Evolutionary conservation across 441 rosid genomes (phyloP).

Genomic region (Corymbia calophylla): DNA sequence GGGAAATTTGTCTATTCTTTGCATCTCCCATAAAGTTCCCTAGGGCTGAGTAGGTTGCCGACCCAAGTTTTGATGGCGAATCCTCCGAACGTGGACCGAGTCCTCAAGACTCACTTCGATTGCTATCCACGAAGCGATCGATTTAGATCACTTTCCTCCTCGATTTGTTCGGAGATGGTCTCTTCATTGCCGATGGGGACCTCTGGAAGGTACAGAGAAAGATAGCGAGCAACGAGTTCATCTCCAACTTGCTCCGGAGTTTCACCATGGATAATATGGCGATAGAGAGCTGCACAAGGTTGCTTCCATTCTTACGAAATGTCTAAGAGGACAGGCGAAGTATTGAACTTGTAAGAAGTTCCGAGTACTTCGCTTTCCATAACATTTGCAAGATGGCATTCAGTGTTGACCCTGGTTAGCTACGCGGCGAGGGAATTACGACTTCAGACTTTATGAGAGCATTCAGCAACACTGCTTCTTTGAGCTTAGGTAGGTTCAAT

Average conservation of each 20-base stretch:
- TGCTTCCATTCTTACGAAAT: not conserved
- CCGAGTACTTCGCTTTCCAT: not conserved
- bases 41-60: no score
- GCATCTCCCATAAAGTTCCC: no score
- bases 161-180: not conserved
- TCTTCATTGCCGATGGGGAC: not conserved
- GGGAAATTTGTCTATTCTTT: no score
- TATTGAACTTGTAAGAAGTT: not conserved
- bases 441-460: not conserved
- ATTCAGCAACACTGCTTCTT: no score
- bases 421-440: not conserved
- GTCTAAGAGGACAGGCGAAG: not conserved
- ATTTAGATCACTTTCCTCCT: not conserved
- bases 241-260: not conserved
- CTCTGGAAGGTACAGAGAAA: not conserved
- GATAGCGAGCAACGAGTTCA: not conserved
- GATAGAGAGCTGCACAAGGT: not conserved
- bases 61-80: not conserved
- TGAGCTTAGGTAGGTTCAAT: no score
- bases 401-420: not conserved
- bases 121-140: not conserved
- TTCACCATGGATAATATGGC: not conserved
- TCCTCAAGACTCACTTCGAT: constrained; percentile 3
- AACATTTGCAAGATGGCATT: not conserved
- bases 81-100: not conserved